Evolutionary conservation across 2,329 filamentous ascomycete genomes (phyloP).

Genomic region (Didymella pomorum): DNA sequence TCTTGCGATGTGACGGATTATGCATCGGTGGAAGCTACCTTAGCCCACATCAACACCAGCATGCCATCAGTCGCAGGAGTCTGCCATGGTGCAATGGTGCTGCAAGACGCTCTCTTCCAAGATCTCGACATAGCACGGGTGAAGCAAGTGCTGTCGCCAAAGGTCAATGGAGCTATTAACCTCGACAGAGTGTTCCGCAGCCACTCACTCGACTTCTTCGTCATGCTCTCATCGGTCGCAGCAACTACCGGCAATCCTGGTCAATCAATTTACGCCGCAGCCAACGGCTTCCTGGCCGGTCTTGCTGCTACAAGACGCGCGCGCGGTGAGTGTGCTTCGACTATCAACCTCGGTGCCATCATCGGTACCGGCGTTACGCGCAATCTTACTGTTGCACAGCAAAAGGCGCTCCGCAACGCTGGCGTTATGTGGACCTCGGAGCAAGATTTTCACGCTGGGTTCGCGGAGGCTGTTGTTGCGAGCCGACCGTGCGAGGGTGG

Average conservation of each 20-base stretch:
- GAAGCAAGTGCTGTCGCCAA: conserved; percentile 23
- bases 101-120: conserved; percentile 25
- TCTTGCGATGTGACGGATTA: conserved; percentile 15
- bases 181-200: conserved; percentile 29
- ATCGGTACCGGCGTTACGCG: conserved; percentile 50
- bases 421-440: conserved; percentile 23
- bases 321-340: conserved; percentile 51
- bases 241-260: conserved; percentile 23
- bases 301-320: conserved; percentile 50
- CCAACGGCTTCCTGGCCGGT: conserved; percentile 51
- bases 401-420: conserved; percentile 34
- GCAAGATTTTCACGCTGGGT: conserved; percentile 24
- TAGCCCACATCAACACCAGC: not conserved
- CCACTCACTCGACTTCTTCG: conserved; percentile 34
- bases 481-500: not conserved
- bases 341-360: conserved; percentile 47
- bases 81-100: conserved; percentile 36
- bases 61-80: conserved; percentile 27
- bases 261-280: conserved; percentile 32
- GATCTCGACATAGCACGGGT: conserved; percentile 18
- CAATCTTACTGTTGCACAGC: not conserved
- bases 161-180: conserved; percentile 26
- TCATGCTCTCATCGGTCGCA: conserved; percentile 34
- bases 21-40: not conserved
- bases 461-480: conserved; percentile 24